Evolutionary conservation across 2,329 filamentous ascomycete genomes (phyloP).

Genomic region (Eutypa lata): DNA sequence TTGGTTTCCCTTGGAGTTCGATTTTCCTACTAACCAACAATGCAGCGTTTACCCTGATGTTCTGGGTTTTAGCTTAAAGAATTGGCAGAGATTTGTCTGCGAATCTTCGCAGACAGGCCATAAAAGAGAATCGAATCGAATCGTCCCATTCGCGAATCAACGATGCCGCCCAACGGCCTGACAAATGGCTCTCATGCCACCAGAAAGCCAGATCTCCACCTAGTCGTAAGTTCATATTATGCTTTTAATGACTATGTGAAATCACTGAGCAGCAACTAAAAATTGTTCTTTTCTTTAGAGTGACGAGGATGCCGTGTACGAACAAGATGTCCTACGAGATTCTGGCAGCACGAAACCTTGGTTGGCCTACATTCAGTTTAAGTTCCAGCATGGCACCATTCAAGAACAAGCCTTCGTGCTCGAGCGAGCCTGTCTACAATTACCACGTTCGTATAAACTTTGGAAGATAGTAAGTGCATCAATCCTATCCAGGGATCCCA

Average conservation of each 20-base stretch:
- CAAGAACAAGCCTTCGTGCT: conserved; percentile 84
- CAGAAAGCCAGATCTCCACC: conserved; percentile 43
- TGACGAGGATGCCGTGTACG: conserved; percentile 90
- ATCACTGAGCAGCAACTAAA: conserved; percentile 1
- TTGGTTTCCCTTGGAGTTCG: too few species aligned
- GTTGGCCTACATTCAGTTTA: conserved; percentile 91
- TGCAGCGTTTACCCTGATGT: neutral
- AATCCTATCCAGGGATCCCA: conserved; percentile 3
- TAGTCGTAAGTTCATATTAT: conserved; percentile 37
- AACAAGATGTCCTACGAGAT: conserved; percentile 89
- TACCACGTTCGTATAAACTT: conserved; percentile 94
- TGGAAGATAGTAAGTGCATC: conserved; percentile 77
- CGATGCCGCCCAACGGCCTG: conserved; percentile 29
- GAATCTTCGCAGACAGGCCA: neutral
- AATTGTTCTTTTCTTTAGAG: conserved; percentile 47
- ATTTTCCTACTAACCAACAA: neutral
- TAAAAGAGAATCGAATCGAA: neutral
- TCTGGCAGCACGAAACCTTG: conserved; percentile 86
- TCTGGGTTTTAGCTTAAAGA: neutral
- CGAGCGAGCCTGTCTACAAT: conserved; percentile 83
- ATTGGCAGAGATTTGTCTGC: conserved; percentile 1
- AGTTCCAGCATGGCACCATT: conserved; percentile 77
- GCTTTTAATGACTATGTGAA: neutral
- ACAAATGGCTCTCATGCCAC: conserved; percentile 25
- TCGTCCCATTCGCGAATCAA: conserved; percentile 8